These are phyloP conservation scores for Gracilaria gracilis DNA, from an alignment of 23 red algal species.

Conservation along the genomic window DNA sequence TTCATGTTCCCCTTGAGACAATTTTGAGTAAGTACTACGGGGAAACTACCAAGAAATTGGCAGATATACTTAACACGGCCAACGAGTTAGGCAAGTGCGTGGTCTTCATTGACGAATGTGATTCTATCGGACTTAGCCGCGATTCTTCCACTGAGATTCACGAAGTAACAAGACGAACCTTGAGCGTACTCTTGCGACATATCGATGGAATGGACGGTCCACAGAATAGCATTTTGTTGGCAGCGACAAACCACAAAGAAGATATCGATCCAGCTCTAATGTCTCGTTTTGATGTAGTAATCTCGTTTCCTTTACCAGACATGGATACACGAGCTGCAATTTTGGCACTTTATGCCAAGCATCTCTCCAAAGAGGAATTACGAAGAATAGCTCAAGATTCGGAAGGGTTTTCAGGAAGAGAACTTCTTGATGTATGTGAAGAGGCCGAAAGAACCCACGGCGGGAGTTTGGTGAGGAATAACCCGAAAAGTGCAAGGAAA, in stretches of 20 bases:
- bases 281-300: conserved; percentile 90
- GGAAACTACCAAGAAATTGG: conserved; percentile 84
- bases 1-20: conserved; percentile 85
- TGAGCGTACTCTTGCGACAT: conserved; percentile 88
- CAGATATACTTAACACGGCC: conserved; percentile 80
- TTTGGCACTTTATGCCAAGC: conserved; percentile 89
- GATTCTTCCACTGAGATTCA: conserved; percentile 79
- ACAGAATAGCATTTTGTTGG: conserved; percentile 78
- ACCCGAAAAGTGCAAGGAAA: background rate
- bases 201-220: conserved; percentile 94
- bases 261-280: conserved; percentile 89
- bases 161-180: conserved; percentile 85
- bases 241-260: conserved; percentile 93
- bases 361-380: conserved; percentile 77
- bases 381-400: conserved; percentile 65
- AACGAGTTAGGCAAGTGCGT: conserved; percentile 77
- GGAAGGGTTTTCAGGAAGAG: conserved; percentile 83
- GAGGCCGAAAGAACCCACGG: conserved; percentile 89
- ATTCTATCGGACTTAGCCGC: conserved; percentile 83
- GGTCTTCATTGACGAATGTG: conserved; percentile 95
- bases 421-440: conserved; percentile 85
- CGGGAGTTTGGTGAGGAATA: conserved; percentile 62
- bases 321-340: conserved; percentile 72
- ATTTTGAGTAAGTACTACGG: conserved; percentile 92
- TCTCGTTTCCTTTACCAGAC: conserved; percentile 87